phyloP scores from a whole-genome alignment of 2,329 filamentous ascomycete species.

The Exophiala oligosperma region DNA sequence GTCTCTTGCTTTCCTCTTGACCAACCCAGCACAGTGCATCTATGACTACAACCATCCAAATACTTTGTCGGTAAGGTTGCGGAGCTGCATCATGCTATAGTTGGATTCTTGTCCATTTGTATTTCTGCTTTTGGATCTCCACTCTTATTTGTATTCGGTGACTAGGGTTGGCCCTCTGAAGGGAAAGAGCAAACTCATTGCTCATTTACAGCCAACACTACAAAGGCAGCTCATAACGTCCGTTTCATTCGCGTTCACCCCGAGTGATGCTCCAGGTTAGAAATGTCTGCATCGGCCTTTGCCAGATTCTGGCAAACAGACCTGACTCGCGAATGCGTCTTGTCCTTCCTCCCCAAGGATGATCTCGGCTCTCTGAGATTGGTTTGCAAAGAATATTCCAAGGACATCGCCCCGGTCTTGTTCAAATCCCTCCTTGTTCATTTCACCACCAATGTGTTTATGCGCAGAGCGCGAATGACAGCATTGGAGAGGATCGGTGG shows the following conservation, averaged over 20 bases:
- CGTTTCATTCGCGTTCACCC: background rate
- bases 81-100: slow-evolving; percentile 12
- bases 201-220: background rate
- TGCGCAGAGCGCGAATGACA: slow-evolving; percentile 68
- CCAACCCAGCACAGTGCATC: background rate
- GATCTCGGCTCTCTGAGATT: slow-evolving; percentile 39
- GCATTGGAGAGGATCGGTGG: slow-evolving; percentile 76
- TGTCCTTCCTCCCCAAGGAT: slow-evolving; percentile 33
- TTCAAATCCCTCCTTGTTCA: slow-evolving; percentile 47
- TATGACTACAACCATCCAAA: background rate
- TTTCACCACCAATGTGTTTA: slow-evolving; percentile 68
- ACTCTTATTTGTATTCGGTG: slow-evolving; percentile 20
- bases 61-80: background rate
- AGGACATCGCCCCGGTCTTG: slow-evolving; percentile 36
- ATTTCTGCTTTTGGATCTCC: slow-evolving; percentile 20
- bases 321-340: slow-evolving; percentile 35
- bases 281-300: slow-evolving; percentile 31
- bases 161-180: slow-evolving; percentile 1
- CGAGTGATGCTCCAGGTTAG: slow-evolving; percentile 18
- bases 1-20: background rate
- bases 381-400: slow-evolving; percentile 38
- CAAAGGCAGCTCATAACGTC: background rate
- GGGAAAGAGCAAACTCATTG: background rate
- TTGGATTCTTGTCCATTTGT: slow-evolving; percentile 3
- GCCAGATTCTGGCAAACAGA: slow-evolving; percentile 40